These are phyloP conservation scores for Aristolochia californica DNA, from an alignment of 164 flowering plant genomes.

Conservation along the genomic window DNA sequence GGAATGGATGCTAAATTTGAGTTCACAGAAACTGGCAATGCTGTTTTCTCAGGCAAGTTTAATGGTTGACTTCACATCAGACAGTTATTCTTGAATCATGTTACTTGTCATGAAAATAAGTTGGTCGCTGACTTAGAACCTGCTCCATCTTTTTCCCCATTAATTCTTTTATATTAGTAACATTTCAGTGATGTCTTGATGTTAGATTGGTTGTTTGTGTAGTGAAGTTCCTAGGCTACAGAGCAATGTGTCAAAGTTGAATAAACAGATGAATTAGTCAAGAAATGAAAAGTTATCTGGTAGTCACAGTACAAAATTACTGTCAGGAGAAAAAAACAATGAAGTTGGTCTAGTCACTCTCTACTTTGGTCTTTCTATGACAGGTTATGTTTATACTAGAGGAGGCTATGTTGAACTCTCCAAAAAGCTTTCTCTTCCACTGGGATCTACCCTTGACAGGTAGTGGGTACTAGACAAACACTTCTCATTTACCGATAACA, in stretches of 20 bases:
- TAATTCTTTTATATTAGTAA: too few relatives aligned
- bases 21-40: slow-evolving; percentile 63
- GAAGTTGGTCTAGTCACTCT: background rate
- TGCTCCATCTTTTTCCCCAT: background rate
- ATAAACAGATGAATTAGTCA: too few relatives aligned
- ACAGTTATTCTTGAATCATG: background rate
- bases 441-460: slow-evolving; percentile 92
- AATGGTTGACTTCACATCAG: background rate
- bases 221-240: too few relatives aligned
- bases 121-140: background rate
- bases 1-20: slow-evolving; percentile 94
- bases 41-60: slow-evolving; percentile 73
- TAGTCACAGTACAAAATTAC: too few relatives aligned
- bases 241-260: too few relatives aligned
- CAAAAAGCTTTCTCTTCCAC: slow-evolving; percentile 69
- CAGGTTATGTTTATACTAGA: slow-evolving; percentile 88
- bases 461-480: slow-evolving; percentile 9
- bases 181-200: too few relatives aligned
- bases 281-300: too few relatives aligned
- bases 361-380: slow-evolving; percentile 4
- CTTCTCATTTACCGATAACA: background rate
- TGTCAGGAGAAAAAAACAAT: background rate
- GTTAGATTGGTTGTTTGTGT: too few relatives aligned
- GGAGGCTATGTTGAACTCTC: slow-evolving; percentile 93
- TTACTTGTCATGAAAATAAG: background rate